Evolutionary conservation across 176 grass and related monocot genomes (phyloP), one percentile per base, ranked within the genome.

Genomic region (Metroxylon sagu): DNA sequence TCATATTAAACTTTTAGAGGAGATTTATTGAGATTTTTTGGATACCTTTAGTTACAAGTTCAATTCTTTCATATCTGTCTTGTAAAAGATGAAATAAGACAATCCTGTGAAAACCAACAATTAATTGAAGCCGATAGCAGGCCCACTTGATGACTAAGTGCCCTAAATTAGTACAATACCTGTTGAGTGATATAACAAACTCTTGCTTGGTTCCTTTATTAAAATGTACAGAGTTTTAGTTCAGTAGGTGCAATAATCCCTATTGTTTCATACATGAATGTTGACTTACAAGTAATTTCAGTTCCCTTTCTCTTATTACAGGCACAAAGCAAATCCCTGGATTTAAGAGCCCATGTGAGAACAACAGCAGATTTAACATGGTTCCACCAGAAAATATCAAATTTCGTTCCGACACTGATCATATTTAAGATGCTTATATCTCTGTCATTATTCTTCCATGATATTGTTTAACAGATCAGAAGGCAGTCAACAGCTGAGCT

Each of bases 401-500:
- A 4, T 66, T 12, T 66, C 15, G 2, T 66, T 66, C 4, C 5
- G 1, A 49, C 18, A 66, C n/a, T 25, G n/a, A 6, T 66, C 29
- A 43, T 17, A 14, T 19, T 51, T 51, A 23, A 25, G 50, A 51
- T 49, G 2, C 50, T 48, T 57, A 29, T 63, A 15, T 58, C 66
- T 56, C 55, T 23, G 71, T 43, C 5, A 14, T n/a, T 8, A 8
- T 39, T 39, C 31, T 39, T 39, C 31, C 31, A 39, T 39, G 31
- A 1, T 39, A 39, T 43, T 10, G 52, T 16, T 60, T 61, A 68
- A 64, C 66, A 95, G 90, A 83, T 95, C 51, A 89, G 90, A 76
- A 95, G 90, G 54, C 80, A 95, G 53, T 95, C 90, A 15, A 90
- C 90, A 54, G 82, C 82, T 66, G 90, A 95, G 74, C 67, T 95